A percentile compares a stretch with the other conserved stretches of the same genome.
phyloP scores from a whole-genome alignment of 1,139 yeast genomes.

The Debaryomyces robertsiae region DNA sequence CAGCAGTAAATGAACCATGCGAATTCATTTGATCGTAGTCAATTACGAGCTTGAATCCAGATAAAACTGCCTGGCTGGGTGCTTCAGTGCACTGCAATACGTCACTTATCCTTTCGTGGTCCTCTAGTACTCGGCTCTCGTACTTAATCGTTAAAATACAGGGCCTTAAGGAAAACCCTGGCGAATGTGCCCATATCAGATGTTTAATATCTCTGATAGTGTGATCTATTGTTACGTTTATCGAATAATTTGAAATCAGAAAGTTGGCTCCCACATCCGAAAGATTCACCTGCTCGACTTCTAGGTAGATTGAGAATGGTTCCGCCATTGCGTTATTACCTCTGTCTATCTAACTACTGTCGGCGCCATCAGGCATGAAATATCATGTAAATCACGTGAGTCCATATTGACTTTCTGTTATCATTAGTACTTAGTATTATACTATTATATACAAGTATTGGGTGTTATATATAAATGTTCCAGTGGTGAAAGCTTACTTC shows the following conservation, averaged over 20 bases:
- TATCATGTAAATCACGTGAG: background rate
- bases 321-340: slow-evolving; percentile 21
- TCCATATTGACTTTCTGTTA: slow-evolving; percentile 4
- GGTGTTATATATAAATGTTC: slow-evolving; percentile 2
- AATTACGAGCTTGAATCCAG: slow-evolving; percentile 21
- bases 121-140: slow-evolving; percentile 13
- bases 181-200: slow-evolving; percentile 33
- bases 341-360: background rate
- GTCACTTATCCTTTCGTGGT: slow-evolving; percentile 19
- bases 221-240: slow-evolving; percentile 26
- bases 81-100: slow-evolving; percentile 17
- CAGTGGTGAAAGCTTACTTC: slow-evolving; percentile 19
- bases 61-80: slow-evolving; percentile 12
- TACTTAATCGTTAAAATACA: slow-evolving; percentile 21
- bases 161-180: slow-evolving; percentile 27
- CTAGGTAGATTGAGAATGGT: slow-evolving; percentile 24
- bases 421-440: slow-evolving; percentile 3
- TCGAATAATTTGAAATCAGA: slow-evolving; percentile 13
- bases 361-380: too few relatives aligned
- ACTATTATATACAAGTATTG: slow-evolving; percentile 11
- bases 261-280: slow-evolving; percentile 9
- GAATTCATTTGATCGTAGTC: slow-evolving; percentile 27
- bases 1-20: slow-evolving; percentile 23
- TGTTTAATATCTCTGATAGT: slow-evolving; percentile 26
- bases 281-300: slow-evolving; percentile 19